Evolutionary conservation across 208 protist species (phyloP), one percentile per base, ranked within the genome.

Genomic region (Ichthyophonus hoferi): DNA sequence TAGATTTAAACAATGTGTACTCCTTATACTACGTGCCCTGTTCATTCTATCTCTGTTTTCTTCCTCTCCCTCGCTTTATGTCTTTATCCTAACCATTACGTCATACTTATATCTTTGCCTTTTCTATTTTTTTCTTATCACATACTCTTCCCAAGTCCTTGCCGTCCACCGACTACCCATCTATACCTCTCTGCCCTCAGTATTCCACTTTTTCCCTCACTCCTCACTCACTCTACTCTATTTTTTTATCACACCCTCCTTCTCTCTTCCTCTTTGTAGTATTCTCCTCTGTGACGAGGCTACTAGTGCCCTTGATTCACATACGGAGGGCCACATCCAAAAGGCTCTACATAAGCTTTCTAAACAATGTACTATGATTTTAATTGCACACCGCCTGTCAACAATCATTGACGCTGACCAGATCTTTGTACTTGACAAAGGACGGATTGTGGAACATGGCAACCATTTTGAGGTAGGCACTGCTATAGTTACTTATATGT

Each of bases 221-320:
- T 24, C 50, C 50, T 24, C 50, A 7, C 50, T 24, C 50, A 7
- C 50, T 24, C 50, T 24, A 24, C 50, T 7, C 50, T 7, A n/a
- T 67, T 24, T 67, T 67, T 67, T n/a, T n/a, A 7, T 67, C 50
- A 79, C 93, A 1, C 85, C 92, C 2, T 77, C 37, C 83, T 82
- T 24, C 40, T 87, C 83, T n/a, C 79, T 83, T 83, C 37, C 79
- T 37, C 79, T 37, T n/a, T n/a, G 24, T 35, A 43, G 38, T 1
- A 94, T 96, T 39, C 35, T 96, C 7, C 88, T 96, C 1, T 91
- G 91, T 37, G 95, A 96, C 81, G 95, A 96, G 86, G 93, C 94
- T 12, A 96, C 94, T 0, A 92, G 85, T 35, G 87, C 92, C 2
- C 93, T 96, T 0, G 94, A 96, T 58, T 88, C 92, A 1, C 39